Evolutionary conservation across 305 asterid genomes (phyloP).

Genomic region (Fraxinus platypoda): DNA sequence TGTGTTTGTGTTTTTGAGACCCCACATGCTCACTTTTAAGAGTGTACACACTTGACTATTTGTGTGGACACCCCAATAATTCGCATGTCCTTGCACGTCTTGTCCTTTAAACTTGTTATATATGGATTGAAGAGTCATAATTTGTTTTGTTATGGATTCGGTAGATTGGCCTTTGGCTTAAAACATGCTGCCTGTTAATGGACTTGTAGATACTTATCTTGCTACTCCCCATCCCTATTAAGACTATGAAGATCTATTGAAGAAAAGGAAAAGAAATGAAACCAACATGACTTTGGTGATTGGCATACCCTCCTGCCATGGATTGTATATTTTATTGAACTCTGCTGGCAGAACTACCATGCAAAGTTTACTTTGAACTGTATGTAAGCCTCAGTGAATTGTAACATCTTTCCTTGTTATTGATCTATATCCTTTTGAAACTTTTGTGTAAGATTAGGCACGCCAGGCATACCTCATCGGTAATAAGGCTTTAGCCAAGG

Average conservation of each 20-base stretch:
- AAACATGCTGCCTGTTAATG: background rate
- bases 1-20: background rate
- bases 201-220: background rate
- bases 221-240: background rate
- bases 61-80: background rate
- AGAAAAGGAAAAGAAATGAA: background rate
- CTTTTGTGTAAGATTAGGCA: constrained; percentile 51
- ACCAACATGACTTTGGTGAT: background rate
- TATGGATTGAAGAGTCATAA: background rate
- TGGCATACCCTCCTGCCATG: background rate
- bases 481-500: constrained; percentile 89
- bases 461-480: constrained; percentile 83
- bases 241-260: background rate
- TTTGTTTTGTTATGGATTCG: background rate
- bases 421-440: constrained; percentile 9
- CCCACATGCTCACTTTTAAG: background rate
- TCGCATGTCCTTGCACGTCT: background rate
- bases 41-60: background rate
- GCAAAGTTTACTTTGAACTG: background rate
- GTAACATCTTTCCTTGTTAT: background rate
- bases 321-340: background rate
- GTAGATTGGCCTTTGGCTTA: background rate
- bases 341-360: background rate
- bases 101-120: background rate
- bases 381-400: background rate